Conservation (phyloP, 305 asterid genomes). For the Fraxinus angustifolia region DNA sequence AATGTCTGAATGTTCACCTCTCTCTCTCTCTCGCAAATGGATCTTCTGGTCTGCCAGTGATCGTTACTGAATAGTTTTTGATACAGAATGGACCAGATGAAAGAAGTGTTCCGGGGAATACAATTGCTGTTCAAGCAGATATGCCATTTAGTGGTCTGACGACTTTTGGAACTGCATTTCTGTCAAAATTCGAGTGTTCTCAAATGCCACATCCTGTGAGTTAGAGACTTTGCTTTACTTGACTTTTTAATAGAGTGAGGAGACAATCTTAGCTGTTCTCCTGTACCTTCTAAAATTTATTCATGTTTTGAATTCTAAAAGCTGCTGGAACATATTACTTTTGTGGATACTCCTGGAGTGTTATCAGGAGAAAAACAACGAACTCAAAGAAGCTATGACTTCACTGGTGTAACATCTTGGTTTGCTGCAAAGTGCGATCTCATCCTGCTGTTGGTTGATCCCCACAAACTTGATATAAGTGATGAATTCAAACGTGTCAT, state of each 20-base stretch:
- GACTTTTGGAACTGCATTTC: conserved; percentile 22
- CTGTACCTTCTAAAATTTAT: not conserved
- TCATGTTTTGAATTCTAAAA: not conserved
- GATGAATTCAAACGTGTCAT: not conserved
- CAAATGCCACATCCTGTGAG: conserved; percentile 55
- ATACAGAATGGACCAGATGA: conserved; percentile 50
- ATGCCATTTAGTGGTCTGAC: conserved; percentile 15
- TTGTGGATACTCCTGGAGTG: conserved; percentile 49
- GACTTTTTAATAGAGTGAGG: not conserved
- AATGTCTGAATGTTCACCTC: not conserved
- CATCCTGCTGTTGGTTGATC: conserved; percentile 46
- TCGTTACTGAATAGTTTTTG: conserved; percentile 12
- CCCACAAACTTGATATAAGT: conserved; percentile 22
- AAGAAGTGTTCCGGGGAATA: conserved; percentile 50
- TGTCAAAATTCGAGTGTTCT: conserved; percentile 49
- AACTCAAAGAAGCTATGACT: conserved; percentile 19
- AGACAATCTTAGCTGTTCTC: not conserved
- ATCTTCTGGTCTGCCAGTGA: not conserved
- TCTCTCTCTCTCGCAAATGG: not conserved
- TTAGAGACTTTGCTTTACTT: not conserved
- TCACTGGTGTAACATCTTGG: conserved; percentile 50
- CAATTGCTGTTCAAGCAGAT: conserved; percentile 53
- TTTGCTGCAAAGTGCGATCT: conserved; percentile 47
- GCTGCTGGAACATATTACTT: conserved; percentile 44
- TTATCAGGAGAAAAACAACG: conserved; percentile 49